Evolutionary conservation across 2,329 filamentous ascomycete species (phyloP).

Genomic region (Alternaria infectoria): DNA sequence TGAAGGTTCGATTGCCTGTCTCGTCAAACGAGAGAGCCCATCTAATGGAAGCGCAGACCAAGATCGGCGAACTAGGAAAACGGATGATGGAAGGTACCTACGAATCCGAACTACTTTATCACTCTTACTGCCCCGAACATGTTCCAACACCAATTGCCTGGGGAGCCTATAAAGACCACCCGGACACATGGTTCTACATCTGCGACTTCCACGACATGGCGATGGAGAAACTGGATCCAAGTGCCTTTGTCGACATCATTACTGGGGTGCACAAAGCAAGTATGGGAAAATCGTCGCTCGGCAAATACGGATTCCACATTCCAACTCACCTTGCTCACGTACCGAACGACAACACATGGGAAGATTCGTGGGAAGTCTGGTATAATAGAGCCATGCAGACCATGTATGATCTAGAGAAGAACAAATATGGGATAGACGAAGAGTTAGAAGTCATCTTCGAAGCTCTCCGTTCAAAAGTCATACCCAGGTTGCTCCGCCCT

Average conservation of each 20-base stretch:
- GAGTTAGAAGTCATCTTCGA: neutral
- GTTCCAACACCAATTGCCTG: neutral
- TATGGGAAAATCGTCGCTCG: neutral
- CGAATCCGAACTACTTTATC: neutral
- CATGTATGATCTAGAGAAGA: neutral
- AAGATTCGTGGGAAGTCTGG: neutral
- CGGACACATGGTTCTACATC: neutral
- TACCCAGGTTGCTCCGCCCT: neutral
- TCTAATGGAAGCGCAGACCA: neutral
- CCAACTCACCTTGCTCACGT: neutral
- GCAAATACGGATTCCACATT: neutral
- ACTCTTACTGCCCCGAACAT: neutral
- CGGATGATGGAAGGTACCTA: neutral
- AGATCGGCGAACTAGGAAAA: neutral
- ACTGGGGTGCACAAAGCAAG: neutral
- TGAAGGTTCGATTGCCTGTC: neutral
- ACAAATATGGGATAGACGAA: neutral
- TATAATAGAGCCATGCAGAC: neutral
- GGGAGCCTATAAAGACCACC: neutral
- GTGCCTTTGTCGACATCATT: neutral
- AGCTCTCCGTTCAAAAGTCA: neutral
- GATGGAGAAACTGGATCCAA: neutral
- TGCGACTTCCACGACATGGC: neutral
- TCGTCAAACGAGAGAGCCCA: neutral
- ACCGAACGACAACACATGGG: neutral